Percentiles rank a stretch among this genome's conserved stretches.
phyloP scores from a whole-genome alignment of 345 rosid genomes.

The Boechera retrofracta region DNA sequence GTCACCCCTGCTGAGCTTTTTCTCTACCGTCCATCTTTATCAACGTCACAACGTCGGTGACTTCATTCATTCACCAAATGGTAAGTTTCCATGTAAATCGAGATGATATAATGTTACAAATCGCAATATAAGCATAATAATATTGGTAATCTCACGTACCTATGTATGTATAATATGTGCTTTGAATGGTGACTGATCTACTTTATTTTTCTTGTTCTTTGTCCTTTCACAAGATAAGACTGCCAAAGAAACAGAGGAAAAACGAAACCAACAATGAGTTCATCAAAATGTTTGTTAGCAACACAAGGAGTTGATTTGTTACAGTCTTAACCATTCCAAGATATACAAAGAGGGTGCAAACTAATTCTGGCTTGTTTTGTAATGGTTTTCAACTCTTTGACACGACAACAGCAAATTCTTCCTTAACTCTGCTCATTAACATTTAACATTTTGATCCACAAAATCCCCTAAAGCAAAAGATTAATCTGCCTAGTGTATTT shows the following conservation, averaged over 20 bases:
- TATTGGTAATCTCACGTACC: neutral
- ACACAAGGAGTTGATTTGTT: neutral
- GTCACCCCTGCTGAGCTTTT: conserved; percentile 51
- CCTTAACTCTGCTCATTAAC: neutral
- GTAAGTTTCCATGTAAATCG: conserved; percentile 13
- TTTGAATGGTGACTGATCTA: conserved; percentile 20
- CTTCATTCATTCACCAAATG: conserved; percentile 27
- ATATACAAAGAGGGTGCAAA: neutral
- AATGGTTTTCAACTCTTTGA: neutral
- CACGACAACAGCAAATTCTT: neutral
- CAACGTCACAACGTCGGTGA: neutral
- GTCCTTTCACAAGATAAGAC: conserved; percentile 37
- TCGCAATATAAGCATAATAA: neutral
- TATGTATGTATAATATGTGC: conserved; percentile 28
- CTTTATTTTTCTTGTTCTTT: conserved; percentile 15
- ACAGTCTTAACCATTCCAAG: neutral
- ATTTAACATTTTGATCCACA: neutral
- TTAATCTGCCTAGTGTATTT: too few species aligned
- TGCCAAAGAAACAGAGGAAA: conserved; percentile 25
- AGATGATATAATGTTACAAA: neutral
- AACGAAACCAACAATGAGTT: conserved; percentile 9
- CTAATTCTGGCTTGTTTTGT: neutral
- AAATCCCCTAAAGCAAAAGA: neutral
- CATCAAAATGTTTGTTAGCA: neutral
- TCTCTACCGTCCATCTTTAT: conserved; percentile 14